Evolutionary conservation across 225 moss, liverwort and hornwort genomes (phyloP).

Genomic region (Asterella californica): DNA sequence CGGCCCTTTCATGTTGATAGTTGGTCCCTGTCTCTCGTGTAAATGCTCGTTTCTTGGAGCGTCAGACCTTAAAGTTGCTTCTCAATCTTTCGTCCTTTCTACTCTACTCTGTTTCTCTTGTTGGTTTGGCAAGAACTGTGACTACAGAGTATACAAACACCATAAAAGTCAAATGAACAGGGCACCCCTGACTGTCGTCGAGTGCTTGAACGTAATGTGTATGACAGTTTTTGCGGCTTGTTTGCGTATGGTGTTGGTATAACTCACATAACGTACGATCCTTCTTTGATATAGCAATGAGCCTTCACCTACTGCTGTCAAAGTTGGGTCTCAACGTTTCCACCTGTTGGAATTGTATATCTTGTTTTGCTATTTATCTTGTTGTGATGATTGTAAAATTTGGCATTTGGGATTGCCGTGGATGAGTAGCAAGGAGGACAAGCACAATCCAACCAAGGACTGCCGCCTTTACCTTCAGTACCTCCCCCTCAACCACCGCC

Average conservation of each 20-base stretch:
- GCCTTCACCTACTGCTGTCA: background rate
- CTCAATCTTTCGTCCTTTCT: background rate
- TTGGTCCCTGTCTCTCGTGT: no score
- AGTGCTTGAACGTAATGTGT: background rate
- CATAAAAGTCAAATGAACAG: no score
- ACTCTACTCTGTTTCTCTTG: background rate
- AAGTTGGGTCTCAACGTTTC: background rate
- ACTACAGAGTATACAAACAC: no score
- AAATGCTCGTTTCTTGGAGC: background rate
- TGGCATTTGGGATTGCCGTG: constrained; percentile 46
- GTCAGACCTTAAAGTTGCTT: background rate
- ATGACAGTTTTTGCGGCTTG: background rate
- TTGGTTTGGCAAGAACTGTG: background rate
- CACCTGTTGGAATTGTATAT: constrained; percentile 22
- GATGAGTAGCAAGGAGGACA: constrained; percentile 64
- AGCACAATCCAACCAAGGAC: constrained; percentile 56
- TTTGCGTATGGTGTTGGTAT: background rate
- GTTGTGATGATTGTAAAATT: constrained; percentile 39
- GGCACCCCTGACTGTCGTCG: background rate
- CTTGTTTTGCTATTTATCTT: constrained; percentile 31
- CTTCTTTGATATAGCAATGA: background rate
- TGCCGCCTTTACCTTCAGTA: constrained; percentile 70
- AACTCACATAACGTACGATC: background rate
- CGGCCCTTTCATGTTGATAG: no score
- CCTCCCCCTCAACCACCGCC: constrained; percentile 89